These are phyloP conservation scores for Solidago caesia DNA, from an alignment of 129 eudicot species.

Conservation along the genomic window DNA sequence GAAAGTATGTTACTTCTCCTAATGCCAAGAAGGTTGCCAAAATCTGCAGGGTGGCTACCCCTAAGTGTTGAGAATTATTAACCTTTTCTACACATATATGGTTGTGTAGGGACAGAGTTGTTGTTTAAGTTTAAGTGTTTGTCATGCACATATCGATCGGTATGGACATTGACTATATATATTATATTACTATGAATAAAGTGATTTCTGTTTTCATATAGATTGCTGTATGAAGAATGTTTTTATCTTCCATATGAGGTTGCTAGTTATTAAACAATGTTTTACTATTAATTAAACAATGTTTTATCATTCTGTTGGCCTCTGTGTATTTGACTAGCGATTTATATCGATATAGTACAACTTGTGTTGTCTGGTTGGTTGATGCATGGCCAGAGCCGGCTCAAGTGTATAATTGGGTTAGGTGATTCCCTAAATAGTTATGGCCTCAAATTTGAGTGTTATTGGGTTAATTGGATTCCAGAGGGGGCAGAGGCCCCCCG, in stretches of 20 bases:
- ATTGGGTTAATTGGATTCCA: too few relatives aligned
- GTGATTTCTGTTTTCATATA: conserved; percentile 12
- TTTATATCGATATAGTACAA: not conserved
- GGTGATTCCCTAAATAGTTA: too few relatives aligned
- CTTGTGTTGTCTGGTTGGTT: not conserved
- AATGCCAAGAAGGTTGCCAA: conserved; percentile 44
- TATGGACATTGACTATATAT: not conserved
- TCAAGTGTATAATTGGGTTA: not conserved
- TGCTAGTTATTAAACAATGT: not conserved
- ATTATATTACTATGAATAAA: conserved; percentile 24
- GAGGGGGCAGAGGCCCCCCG: too few relatives aligned
- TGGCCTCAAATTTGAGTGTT: too few relatives aligned
- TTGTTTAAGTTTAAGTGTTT: not conserved
- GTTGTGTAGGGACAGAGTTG: not conserved
- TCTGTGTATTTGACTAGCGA: not conserved
- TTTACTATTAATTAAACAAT: not conserved
- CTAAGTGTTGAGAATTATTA: conserved; percentile 32
- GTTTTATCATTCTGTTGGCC: not conserved
- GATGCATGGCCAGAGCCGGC: not conserved
- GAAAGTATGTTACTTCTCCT: conserved; percentile 33
- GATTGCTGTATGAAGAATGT: not conserved
- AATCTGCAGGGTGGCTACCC: conserved; percentile 39
- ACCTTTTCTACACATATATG: conserved; percentile 15
- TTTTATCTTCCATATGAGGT: not conserved
- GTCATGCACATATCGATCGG: not conserved